phyloP scores from a whole-genome alignment of 2,329 filamentous ascomycete genomes.

The Raffaelea albimanens region DNA sequence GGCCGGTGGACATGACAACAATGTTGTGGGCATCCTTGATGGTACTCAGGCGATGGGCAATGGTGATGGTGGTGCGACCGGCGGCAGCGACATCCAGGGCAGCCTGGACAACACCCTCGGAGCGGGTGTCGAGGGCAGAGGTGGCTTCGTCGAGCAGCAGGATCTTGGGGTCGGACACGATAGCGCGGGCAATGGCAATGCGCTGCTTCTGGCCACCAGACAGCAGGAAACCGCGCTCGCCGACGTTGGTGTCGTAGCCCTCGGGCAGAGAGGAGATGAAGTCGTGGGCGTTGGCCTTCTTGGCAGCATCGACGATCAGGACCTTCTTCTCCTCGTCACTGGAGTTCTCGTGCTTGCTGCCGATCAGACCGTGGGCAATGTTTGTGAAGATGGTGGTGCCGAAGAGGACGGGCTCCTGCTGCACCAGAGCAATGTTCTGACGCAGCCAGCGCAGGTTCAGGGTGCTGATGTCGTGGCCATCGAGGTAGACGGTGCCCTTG shows the following conservation, averaged over 20 bases:
- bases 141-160: conserved; percentile 92
- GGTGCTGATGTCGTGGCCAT: conserved; percentile 70
- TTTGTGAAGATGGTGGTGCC: conserved; percentile 83
- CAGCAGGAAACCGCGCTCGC: conserved; percentile 83
- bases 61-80: conserved; percentile 89
- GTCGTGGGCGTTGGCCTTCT: conserved; percentile 88
- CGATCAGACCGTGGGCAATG: conserved; percentile 83
- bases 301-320: conserved; percentile 71
- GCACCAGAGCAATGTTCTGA: conserved; percentile 85
- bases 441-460: conserved; percentile 87
- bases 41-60: conserved; percentile 89
- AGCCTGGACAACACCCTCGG: conserved; percentile 87
- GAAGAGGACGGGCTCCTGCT: conserved; percentile 88
- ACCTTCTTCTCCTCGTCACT: conserved; percentile 58
- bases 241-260: conserved; percentile 89
- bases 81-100: conserved; percentile 78
- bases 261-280: conserved; percentile 78
- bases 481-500: conserved; percentile 65
- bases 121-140: conserved; percentile 86
- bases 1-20: conserved; percentile 77
- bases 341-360: conserved; percentile 64
- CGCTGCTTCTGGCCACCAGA: conserved; percentile 96
- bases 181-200: conserved; percentile 84
- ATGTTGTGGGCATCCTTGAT: conserved; percentile 94
- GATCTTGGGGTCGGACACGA: conserved; percentile 87